Percentiles rank a stretch among this genome's conserved stretches.
Conservation (phyloP, 2,329 filamentous ascomycete genomes). For the Pseudocercospora macadamiae region DNA sequence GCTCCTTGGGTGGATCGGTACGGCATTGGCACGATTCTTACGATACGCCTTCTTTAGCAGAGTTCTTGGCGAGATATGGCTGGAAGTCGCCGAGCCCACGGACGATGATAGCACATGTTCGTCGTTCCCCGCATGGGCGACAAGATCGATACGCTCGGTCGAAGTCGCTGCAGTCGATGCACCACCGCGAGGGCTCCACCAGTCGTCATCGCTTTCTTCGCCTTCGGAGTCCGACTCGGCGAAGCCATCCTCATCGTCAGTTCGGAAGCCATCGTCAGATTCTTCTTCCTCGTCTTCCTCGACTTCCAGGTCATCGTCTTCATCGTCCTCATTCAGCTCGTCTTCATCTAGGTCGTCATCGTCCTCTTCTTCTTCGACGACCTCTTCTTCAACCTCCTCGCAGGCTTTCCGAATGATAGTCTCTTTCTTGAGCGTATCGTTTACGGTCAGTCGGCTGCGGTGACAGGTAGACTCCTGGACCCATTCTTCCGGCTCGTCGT, state of each 20-base stretch:
- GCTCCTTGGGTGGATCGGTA: slow-evolving; percentile 34
- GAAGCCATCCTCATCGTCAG: slow-evolving; percentile 75
- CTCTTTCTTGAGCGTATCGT: slow-evolving; percentile 88
- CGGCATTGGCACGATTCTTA: slow-evolving; percentile 41
- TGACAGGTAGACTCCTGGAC: slow-evolving; percentile 70
- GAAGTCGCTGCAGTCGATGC: slow-evolving; percentile 58
- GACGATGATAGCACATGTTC: slow-evolving; percentile 58
- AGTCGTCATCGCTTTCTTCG: slow-evolving; percentile 68
- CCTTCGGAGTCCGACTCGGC: slow-evolving; percentile 70
- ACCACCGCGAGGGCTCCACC: slow-evolving; percentile 65
- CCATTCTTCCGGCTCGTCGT: slow-evolving; percentile 87
- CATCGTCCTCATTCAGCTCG: slow-evolving; percentile 54
- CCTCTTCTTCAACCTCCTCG: slow-evolving; percentile 90
- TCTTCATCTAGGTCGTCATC: slow-evolving; percentile 46
- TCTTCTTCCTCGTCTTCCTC: slow-evolving; percentile 64
- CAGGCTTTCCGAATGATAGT: slow-evolving; percentile 82
- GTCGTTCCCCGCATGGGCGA: slow-evolving; percentile 47
- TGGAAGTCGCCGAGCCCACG: slow-evolving; percentile 53
- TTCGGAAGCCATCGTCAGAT: slow-evolving; percentile 73
- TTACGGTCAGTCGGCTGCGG: slow-evolving; percentile 76
- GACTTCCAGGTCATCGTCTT: slow-evolving; percentile 45
- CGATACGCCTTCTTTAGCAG: slow-evolving; percentile 19
- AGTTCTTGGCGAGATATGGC: slow-evolving; percentile 16
- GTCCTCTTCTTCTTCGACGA: slow-evolving; percentile 62
- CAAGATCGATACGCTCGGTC: slow-evolving; percentile 53